Percentiles rank a stretch among this genome's conserved stretches.
phyloP scores from a whole-genome alignment of 441 rosid genomes.

The Jatropha podagrica region DNA sequence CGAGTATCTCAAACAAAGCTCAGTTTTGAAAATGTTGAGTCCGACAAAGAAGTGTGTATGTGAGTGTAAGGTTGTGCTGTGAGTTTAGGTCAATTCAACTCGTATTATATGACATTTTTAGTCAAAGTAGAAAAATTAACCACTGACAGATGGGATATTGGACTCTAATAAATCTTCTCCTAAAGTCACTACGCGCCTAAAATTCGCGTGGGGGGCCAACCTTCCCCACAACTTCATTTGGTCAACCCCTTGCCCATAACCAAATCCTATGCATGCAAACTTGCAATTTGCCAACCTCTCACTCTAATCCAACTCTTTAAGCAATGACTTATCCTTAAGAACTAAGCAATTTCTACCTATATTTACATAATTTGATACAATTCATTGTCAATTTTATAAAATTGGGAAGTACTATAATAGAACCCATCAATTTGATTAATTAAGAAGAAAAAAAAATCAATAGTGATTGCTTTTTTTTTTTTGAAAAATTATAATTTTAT shows the following conservation, averaged over 20 bases:
- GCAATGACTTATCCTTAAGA: too few species aligned
- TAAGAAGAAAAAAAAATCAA: not conserved
- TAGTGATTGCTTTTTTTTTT: too few species aligned
- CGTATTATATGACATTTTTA: not conserved
- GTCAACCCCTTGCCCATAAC: constrained; percentile 6
- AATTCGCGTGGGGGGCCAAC: not conserved
- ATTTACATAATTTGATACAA: too few species aligned
- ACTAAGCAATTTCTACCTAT: too few species aligned
- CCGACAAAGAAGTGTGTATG: not conserved
- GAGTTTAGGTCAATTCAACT: not conserved
- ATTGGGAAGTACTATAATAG: not conserved
- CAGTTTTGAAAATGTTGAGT: not conserved
- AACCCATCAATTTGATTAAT: not conserved
- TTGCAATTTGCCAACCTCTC: too few species aligned
- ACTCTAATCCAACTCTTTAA: too few species aligned
- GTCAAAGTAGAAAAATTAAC: constrained; percentile 6
- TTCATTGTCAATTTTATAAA: too few species aligned
- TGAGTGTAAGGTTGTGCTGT: not conserved
- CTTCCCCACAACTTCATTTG: not conserved
- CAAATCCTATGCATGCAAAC: not conserved
- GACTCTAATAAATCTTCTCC: not conserved
- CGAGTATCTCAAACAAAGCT: not conserved
- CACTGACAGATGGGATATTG: constrained; percentile 9
- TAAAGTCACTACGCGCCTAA: not conserved
- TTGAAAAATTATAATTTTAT: too few species aligned